A percentile compares a stretch with the other conserved stretches of the same genome.
Evolutionary conservation across 257 asterid genomes (phyloP).

Genomic region (Jacaranda copaia): DNA sequence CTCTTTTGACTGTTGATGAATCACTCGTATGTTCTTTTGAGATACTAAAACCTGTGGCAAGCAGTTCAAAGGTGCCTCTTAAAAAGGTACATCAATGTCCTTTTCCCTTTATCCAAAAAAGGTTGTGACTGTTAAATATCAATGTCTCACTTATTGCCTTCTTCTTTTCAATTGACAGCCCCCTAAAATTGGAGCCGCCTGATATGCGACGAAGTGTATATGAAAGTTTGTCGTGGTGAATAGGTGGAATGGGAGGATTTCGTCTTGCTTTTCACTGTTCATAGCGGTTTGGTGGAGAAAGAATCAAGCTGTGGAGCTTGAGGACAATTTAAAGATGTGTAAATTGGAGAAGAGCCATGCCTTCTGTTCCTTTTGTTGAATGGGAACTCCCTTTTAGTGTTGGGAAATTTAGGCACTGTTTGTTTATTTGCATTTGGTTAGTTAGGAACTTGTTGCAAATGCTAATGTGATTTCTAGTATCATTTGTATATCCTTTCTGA

Average conservation of each 20-base stretch:
- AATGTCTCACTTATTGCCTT: not conserved
- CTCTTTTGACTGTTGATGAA: slow-evolving; percentile 76
- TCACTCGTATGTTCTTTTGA: slow-evolving; percentile 70
- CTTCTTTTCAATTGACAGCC: slow-evolving; percentile 45
- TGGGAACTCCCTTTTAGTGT: slow-evolving; percentile 30
- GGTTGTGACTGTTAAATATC: not conserved
- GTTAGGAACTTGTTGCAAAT: slow-evolving; percentile 1
- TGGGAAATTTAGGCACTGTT: slow-evolving; percentile 32
- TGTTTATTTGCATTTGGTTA: slow-evolving; percentile 30
- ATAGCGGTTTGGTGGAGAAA: slow-evolving; percentile 27
- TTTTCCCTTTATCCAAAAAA: not conserved
- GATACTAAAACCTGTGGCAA: slow-evolving; percentile 59
- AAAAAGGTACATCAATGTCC: slow-evolving; percentile 55
- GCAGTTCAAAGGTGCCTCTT: slow-evolving; percentile 55
- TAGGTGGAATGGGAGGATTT: slow-evolving; percentile 30
- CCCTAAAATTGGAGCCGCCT: slow-evolving; percentile 56
- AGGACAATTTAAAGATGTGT: slow-evolving; percentile 32
- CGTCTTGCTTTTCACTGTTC: slow-evolving; percentile 23
- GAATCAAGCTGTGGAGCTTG: slow-evolving; percentile 30
- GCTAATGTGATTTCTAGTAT: slow-evolving; percentile 29
- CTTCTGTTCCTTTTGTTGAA: slow-evolving; percentile 33
- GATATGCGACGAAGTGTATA: slow-evolving; percentile 35
- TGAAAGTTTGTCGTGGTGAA: slow-evolving; percentile 27
- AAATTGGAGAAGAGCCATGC: slow-evolving; percentile 29
- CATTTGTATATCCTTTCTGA: slow-evolving; percentile 34